Evolutionary conservation across 225 moss, liverwort and hornwort species (phyloP).

Genomic region (Physcomitrellopsis africana): DNA sequence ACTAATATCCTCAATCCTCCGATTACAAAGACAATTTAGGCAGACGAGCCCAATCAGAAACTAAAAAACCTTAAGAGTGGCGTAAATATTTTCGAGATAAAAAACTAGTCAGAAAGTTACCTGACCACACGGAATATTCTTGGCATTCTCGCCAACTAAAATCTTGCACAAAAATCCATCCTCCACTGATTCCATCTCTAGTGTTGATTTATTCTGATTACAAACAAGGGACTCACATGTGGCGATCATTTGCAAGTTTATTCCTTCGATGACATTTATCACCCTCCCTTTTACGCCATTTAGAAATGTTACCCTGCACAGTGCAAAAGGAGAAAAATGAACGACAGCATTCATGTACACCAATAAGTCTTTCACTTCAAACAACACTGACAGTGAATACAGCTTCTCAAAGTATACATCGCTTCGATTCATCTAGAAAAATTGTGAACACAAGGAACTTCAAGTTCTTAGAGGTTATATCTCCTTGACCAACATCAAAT

Average conservation of each 20-base stretch:
- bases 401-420: neutral
- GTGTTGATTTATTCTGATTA: conserved; percentile 66
- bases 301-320: too few species aligned
- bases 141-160: conserved; percentile 59
- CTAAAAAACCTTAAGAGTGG: neutral
- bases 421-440: neutral
- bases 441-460: neutral
- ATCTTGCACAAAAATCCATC: conserved; percentile 76
- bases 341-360: too few species aligned
- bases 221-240: neutral
- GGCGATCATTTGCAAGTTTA: neutral
- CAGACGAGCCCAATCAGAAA: too few species aligned
- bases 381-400: too few species aligned
- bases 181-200: conserved; percentile 85
- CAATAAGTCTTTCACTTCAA: too few species aligned
- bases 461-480: neutral
- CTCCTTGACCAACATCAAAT: neutral
- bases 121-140: conserved; percentile 73
- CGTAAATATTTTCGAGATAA: neutral
- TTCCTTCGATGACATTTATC: neutral
- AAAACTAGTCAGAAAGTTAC: conserved; percentile 20
- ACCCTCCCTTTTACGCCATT: too few species aligned
- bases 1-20: too few species aligned
- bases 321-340: too few species aligned
- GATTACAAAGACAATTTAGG: too few species aligned